Evolutionary conservation across 1,139 yeast species (phyloP).

Genomic region (Dujonia santamariae): DNA sequence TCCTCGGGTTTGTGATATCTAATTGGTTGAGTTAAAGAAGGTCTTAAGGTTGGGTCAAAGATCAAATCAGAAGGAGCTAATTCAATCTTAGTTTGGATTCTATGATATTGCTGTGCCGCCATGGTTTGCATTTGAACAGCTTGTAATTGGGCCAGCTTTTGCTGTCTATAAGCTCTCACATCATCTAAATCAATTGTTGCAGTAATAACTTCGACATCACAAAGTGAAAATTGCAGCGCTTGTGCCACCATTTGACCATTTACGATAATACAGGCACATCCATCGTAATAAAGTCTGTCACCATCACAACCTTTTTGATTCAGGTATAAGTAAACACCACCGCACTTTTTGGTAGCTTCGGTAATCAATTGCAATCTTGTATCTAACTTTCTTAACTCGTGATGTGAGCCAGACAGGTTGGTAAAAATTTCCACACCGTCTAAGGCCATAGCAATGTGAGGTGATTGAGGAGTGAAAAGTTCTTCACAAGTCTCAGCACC

Average conservation of each 20-base stretch:
- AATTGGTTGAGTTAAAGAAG: conserved; percentile 50
- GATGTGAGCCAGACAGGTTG: conserved; percentile 95
- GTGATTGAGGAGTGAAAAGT: conserved; percentile 91
- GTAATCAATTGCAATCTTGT: conserved; percentile 79
- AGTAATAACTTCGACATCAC: conserved; percentile 88
- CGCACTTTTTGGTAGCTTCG: conserved; percentile 93
- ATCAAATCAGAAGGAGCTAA: conserved; percentile 55
- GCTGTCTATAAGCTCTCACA: conserved; percentile 76
- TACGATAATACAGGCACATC: conserved; percentile 90
- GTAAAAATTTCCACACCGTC: conserved; percentile 97
- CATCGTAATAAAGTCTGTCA: conserved; percentile 93
- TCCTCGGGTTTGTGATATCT: conserved; percentile 83
- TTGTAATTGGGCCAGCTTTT: conserved; percentile 80
- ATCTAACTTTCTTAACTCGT: conserved; percentile 85
- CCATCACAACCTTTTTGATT: conserved; percentile 99
- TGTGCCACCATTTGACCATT: conserved; percentile 92
- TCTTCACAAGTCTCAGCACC: conserved; percentile 99
- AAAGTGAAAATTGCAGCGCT: conserved; percentile 82
- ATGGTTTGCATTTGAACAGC: conserved; percentile 46
- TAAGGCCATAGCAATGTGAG: conserved; percentile 85
- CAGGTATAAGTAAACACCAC: conserved; percentile 90
- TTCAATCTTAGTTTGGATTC: conserved; percentile 60
- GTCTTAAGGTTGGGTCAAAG: conserved; percentile 64
- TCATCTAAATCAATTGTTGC: conserved; percentile 94
- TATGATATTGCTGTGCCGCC: conserved; percentile 47